phyloP scores from a whole-genome alignment of 2,329 filamentous ascomycete genomes.

The Penicillium sp. region DNA sequence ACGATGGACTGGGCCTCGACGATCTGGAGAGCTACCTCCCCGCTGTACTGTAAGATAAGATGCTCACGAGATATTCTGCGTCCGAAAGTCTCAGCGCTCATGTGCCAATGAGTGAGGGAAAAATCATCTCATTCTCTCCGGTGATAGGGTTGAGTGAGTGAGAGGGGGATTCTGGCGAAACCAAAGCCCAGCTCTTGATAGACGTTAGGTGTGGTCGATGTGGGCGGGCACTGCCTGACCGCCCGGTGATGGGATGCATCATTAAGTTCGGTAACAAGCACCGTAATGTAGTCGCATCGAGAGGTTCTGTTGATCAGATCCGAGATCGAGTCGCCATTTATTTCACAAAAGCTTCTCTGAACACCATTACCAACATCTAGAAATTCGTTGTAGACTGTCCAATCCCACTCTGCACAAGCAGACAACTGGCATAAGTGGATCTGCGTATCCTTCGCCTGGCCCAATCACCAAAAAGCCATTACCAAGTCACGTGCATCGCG shows the following conservation, averaged over 20 bases:
- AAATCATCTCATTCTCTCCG: not conserved
- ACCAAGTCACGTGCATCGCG: conserved; percentile 13
- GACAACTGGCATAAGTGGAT: not conserved
- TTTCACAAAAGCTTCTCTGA: no score
- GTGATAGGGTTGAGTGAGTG: not conserved
- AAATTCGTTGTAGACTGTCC: not conserved
- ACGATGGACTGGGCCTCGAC: not conserved
- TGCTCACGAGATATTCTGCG: not conserved
- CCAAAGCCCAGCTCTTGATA: not conserved
- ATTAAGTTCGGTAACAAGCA: not conserved
- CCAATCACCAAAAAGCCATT: conserved; percentile 1
- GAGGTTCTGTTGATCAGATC: not conserved
- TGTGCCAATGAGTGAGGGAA: not conserved
- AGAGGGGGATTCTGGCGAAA: not conserved
- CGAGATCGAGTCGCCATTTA: not conserved
- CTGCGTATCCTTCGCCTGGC: not conserved
- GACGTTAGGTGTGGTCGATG: not conserved
- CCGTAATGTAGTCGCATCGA: not conserved
- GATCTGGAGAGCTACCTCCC: not conserved
- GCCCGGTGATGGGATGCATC: not conserved
- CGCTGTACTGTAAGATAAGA: not conserved
- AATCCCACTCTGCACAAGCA: not conserved
- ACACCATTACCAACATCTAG: no score
- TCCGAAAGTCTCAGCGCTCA: not conserved
- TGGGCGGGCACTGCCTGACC: not conserved